phyloP scores from a whole-genome alignment of 2,329 filamentous ascomycete genomes.

The Clonostachys solani region DNA sequence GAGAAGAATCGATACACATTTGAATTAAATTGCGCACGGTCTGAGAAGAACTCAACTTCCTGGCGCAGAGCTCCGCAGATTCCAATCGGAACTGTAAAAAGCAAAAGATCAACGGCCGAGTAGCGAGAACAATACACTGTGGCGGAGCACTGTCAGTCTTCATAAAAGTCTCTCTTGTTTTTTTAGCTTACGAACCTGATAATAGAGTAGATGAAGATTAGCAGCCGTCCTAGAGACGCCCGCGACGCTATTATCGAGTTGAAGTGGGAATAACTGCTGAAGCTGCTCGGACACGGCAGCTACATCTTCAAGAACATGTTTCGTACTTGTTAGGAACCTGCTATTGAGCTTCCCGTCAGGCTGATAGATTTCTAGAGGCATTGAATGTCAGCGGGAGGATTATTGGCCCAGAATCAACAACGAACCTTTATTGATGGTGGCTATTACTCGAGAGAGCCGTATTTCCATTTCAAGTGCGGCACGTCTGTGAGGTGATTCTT shows the following conservation, averaged over 20 bases:
- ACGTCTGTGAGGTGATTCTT: slow-evolving; percentile 14
- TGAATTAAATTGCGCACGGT: slow-evolving; percentile 23
- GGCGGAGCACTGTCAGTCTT: neutral
- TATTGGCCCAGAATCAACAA: no score
- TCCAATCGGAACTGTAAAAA: slow-evolving; percentile 23
- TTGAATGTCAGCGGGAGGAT: neutral
- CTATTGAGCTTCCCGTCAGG: neutral
- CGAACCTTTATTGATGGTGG: slow-evolving; percentile 11
- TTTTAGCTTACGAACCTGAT: slow-evolving; percentile 14
- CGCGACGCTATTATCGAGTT: slow-evolving; percentile 19
- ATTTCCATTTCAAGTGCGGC: slow-evolving; percentile 24
- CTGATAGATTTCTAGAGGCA: neutral
- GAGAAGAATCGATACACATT: slow-evolving; percentile 25
- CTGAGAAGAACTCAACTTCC: slow-evolving; percentile 29
- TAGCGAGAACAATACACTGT: slow-evolving; percentile 24
- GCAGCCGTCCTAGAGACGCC: slow-evolving; percentile 22
- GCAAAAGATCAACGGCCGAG: slow-evolving; percentile 21
- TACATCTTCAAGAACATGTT: neutral
- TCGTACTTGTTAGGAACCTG: neutral
- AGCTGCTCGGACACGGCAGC: slow-evolving; percentile 21
- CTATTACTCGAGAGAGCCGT: slow-evolving; percentile 19
- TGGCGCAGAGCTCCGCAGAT: slow-evolving; percentile 11
- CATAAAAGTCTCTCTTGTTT: neutral
- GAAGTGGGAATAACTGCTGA: slow-evolving; percentile 18
- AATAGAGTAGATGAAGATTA: slow-evolving; percentile 22